Conservation (phyloP, 352 stramenopile genomes). For the Phytophthora kernoviae region DNA sequence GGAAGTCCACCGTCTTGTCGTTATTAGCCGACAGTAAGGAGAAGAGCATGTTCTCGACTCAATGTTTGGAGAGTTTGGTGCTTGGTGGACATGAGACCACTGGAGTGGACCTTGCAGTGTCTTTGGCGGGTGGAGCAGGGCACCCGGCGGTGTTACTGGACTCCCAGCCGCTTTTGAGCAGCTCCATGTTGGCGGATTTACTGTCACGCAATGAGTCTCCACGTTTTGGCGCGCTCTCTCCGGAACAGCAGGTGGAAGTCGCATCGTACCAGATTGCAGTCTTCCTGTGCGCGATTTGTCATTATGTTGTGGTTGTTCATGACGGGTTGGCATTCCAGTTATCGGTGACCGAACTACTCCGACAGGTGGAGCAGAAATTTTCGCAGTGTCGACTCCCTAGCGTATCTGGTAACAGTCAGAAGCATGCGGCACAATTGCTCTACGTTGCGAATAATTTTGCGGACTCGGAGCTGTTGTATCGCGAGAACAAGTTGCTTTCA, state of each 20-base stretch:
- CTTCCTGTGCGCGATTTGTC: slow-evolving; percentile 74
- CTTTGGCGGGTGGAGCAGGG: slow-evolving; percentile 30
- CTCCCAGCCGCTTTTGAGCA: slow-evolving; percentile 69
- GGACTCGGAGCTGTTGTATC: slow-evolving; percentile 32
- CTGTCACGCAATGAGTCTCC: slow-evolving; percentile 55
- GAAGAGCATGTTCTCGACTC: slow-evolving; percentile 36
- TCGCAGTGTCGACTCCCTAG: slow-evolving; percentile 60
- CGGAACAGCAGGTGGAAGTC: slow-evolving; percentile 71
- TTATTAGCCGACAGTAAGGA: slow-evolving; percentile 29
- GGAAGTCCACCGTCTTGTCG: slow-evolving; percentile 78
- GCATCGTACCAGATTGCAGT: slow-evolving; percentile 67
- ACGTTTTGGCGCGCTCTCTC: slow-evolving; percentile 53
- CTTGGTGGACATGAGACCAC: slow-evolving; percentile 45
- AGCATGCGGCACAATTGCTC: slow-evolving; percentile 61
- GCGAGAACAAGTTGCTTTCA: slow-evolving; percentile 37
- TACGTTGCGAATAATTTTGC: slow-evolving; percentile 63
- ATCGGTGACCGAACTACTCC: slow-evolving; percentile 49
- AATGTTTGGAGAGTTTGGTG: slow-evolving; percentile 46
- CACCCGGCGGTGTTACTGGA: slow-evolving; percentile 61
- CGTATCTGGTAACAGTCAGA: slow-evolving; percentile 57
- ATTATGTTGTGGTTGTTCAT: slow-evolving; percentile 78
- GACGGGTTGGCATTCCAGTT: slow-evolving; percentile 43
- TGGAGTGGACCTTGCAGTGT: slow-evolving; percentile 65
- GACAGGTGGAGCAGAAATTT: slow-evolving; percentile 57
- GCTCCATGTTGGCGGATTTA: slow-evolving; percentile 54